Evolutionary conservation across 73 alveolate genomes (phyloP).

Genomic region (Paramecium biaurelia): DNA sequence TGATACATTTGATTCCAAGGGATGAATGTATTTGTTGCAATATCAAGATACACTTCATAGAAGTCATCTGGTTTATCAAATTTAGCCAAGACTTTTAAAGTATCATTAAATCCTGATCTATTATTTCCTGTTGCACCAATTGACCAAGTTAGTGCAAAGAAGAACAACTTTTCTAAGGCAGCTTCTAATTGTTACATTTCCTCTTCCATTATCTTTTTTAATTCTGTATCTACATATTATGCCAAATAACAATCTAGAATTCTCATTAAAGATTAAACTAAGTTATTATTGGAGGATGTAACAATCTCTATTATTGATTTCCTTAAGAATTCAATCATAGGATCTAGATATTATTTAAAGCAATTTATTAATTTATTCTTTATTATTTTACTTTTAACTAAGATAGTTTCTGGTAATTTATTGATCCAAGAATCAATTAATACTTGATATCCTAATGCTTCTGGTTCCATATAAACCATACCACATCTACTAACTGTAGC

Average conservation of each 20-base stretch:
- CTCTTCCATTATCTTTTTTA: slow-evolving; percentile 78
- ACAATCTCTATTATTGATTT: slow-evolving; percentile 86
- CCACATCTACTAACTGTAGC: slow-evolving; percentile 99
- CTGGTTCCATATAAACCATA: slow-evolving; percentile 99
- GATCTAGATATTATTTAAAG: slow-evolving; percentile 72
- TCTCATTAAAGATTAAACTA: slow-evolving; percentile 81
- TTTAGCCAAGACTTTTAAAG: slow-evolving; percentile 71
- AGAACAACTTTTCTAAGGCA: slow-evolving; percentile 79
- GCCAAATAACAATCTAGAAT: slow-evolving; percentile 89
- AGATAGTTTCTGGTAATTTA: slow-evolving; percentile 49
- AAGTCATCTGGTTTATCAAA: slow-evolving; percentile 72
- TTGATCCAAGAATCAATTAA: slow-evolving; percentile 57
- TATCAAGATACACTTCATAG: slow-evolving; percentile 89
- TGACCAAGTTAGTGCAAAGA: slow-evolving; percentile 90
- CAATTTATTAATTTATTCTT: slow-evolving; percentile 67
- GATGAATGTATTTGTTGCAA: slow-evolving; percentile 78
- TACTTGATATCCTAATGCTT: slow-evolving; percentile 79
- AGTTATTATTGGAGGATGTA: slow-evolving; percentile 85
- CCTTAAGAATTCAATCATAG: slow-evolving; percentile 77
- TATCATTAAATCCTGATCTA: slow-evolving; percentile 83
- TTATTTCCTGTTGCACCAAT: slow-evolving; percentile 89
- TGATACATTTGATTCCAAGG: slow-evolving; percentile 90
- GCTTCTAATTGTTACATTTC: slow-evolving; percentile 88
- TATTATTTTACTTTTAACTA: slow-evolving; percentile 55
- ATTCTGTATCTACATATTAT: slow-evolving; percentile 82